Evolutionary conservation across 441 rosid species (phyloP).

Genomic region (Pelargonium citronellum): DNA sequence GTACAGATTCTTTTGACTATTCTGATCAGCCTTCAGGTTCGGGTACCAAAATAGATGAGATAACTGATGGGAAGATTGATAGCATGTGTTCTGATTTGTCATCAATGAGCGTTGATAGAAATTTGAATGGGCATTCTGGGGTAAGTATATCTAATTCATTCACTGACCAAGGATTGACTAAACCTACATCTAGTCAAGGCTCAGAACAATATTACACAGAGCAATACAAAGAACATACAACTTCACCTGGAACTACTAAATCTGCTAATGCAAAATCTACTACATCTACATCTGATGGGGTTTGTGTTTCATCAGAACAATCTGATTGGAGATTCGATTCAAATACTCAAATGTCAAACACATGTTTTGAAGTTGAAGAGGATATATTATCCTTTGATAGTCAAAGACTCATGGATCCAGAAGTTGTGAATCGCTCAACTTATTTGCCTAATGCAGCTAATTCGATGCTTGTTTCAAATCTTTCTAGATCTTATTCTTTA

Average conservation of each 20-base stretch:
- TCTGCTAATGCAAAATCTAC: neutral
- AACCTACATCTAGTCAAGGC: constrained; percentile 33
- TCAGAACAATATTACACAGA: constrained; percentile 35
- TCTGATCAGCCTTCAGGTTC: constrained; percentile 23
- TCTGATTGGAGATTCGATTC: constrained; percentile 41
- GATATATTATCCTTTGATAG: constrained; percentile 57
- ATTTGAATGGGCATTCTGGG: constrained; percentile 29
- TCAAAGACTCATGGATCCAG: constrained; percentile 62
- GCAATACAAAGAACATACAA: constrained; percentile 33
- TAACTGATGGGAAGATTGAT: constrained; percentile 26
- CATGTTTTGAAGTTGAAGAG: constrained; percentile 47
- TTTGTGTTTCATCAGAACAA: constrained; percentile 25
- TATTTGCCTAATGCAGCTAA: constrained; percentile 43
- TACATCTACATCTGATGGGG: constrained; percentile 17
- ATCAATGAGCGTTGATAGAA: constrained; percentile 32
- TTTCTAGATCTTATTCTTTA: constrained; percentile 43
- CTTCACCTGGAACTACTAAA: constrained; percentile 21
- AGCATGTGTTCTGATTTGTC: constrained; percentile 34
- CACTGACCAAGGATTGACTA: constrained; percentile 35
- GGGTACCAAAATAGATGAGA: constrained; percentile 28
- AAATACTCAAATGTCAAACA: constrained; percentile 25
- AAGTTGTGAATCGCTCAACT: constrained; percentile 34
- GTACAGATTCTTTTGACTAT: constrained; percentile 26
- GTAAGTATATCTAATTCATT: constrained; percentile 27
- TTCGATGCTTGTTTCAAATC: constrained; percentile 35